Conservation (phyloP, 225 moss, liverwort and hornwort species). For the Asterella californica region DNA sequence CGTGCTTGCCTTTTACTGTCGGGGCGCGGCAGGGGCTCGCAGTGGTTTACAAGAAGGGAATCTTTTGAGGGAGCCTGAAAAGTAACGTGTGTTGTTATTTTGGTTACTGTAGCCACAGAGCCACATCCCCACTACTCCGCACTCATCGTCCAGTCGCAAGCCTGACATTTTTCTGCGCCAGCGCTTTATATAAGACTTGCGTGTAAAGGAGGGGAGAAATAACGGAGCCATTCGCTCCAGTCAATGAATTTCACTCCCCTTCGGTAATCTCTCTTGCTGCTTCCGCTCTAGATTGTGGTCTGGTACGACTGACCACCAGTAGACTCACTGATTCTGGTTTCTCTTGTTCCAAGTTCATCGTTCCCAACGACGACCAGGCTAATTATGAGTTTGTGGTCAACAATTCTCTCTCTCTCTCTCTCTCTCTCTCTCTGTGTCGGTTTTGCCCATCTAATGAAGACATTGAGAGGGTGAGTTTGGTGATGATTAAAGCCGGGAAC, state of each 20-base stretch:
- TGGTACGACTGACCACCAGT: background rate
- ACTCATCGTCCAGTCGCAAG: background rate
- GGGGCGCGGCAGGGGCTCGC: too few species aligned
- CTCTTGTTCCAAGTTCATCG: background rate
- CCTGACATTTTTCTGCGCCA: background rate
- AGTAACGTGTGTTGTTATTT: background rate
- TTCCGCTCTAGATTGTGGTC: background rate
- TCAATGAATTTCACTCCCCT: background rate
- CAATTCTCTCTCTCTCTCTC: background rate
- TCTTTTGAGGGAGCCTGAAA: background rate
- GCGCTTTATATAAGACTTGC: background rate
- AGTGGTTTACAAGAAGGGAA: background rate
- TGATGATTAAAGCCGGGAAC: background rate
- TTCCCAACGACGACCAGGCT: background rate
- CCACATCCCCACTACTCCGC: background rate
- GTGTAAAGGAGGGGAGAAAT: background rate
- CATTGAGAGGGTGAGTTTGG: background rate
- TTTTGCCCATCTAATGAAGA: background rate
- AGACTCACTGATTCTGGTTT: background rate
- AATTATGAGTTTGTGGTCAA: background rate
- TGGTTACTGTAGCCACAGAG: constrained; percentile 2
- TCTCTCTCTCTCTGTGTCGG: background rate
- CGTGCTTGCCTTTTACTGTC: too few species aligned
- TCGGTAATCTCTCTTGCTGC: background rate
- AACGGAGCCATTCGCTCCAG: background rate